A percentile compares a stretch with the other conserved stretches of the same genome.
Evolutionary conservation across 768 basidiomycete genomes (phyloP).

Genomic region (Boletus sp.): DNA sequence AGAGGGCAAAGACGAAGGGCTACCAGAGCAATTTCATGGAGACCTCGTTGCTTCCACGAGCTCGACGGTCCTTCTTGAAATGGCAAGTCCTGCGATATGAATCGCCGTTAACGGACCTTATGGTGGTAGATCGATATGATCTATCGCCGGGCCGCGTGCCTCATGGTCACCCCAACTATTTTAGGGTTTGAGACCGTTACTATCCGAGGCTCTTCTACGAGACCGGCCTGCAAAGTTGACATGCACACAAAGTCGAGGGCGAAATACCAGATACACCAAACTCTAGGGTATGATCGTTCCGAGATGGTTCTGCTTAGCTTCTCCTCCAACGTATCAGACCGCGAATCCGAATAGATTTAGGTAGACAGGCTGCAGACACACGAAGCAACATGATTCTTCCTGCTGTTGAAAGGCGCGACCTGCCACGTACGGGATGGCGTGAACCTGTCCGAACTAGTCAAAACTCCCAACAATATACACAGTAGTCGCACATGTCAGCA

Average conservation of each 20-base stretch:
- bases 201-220: too few relatives aligned
- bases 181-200: too few relatives aligned
- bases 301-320: too few relatives aligned
- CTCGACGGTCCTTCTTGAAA: constrained; percentile 18
- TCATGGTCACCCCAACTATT: constrained; percentile 2
- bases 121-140: constrained; percentile 19
- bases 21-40: constrained; percentile 5
- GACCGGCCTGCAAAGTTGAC: not conserved
- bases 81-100: constrained; percentile 17
- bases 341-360: too few relatives aligned
- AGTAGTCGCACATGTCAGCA: not conserved
- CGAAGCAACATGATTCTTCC: too few relatives aligned
- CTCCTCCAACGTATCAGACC: too few relatives aligned
- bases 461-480: too few relatives aligned
- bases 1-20: constrained; percentile 6
- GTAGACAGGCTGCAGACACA: too few relatives aligned
- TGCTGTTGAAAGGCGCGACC: too few relatives aligned
- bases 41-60: constrained; percentile 25
- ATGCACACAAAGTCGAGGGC: not conserved
- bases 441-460: not conserved
- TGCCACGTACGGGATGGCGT: too few relatives aligned
- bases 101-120: not conserved
- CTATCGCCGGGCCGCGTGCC: constrained; percentile 8
- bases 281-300: too few relatives aligned
- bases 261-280: not conserved